These are phyloP conservation scores for Talaromyces sp. DNA, from an alignment of 2,329 filamentous ascomycete genomes.

Conservation along the genomic window DNA sequence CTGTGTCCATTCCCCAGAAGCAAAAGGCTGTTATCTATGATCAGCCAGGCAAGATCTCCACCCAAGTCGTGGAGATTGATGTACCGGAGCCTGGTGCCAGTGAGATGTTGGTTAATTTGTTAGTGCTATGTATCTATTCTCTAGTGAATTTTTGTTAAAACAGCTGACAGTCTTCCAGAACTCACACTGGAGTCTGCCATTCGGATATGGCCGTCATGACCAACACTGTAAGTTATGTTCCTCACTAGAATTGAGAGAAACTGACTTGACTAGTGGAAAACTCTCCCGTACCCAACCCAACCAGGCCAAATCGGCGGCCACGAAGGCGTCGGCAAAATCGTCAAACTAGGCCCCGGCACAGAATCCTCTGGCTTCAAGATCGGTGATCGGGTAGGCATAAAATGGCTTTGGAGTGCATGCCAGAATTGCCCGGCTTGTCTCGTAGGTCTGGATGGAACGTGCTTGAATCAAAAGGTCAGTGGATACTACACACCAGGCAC, in stretches of 20 bases:
- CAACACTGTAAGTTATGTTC: slow-evolving; percentile 33
- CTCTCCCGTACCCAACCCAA: slow-evolving; percentile 59
- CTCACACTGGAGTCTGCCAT: slow-evolving; percentile 66
- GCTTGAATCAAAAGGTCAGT: slow-evolving; percentile 58
- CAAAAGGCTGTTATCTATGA: slow-evolving; percentile 66
- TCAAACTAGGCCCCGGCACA: slow-evolving; percentile 63
- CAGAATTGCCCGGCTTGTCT: slow-evolving; percentile 56
- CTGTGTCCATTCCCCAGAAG: slow-evolving; percentile 52
- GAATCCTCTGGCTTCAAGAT: slow-evolving; percentile 58
- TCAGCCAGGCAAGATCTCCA: slow-evolving; percentile 63
- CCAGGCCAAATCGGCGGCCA: slow-evolving; percentile 66
- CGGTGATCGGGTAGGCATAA: slow-evolving; percentile 69
- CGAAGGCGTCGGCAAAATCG: slow-evolving; percentile 65
- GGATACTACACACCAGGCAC: slow-evolving; percentile 70
- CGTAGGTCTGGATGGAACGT: slow-evolving; percentile 55
- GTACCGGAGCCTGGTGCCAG: slow-evolving; percentile 64
- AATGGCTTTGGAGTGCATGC: slow-evolving; percentile 63
- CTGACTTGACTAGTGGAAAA: slow-evolving; percentile 47
- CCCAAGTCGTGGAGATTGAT: slow-evolving; percentile 62
- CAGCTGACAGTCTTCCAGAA: slow-evolving; percentile 35
- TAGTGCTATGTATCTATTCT: slow-evolving; percentile 22
- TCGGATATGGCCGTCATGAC: slow-evolving; percentile 60
- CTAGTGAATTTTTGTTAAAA: background rate
- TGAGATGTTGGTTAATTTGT: slow-evolving; percentile 64
- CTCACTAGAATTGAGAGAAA: background rate